Conservation (phyloP, 495 filamentous ascomycete genomes). For the Articulospora tetracladia region DNA sequence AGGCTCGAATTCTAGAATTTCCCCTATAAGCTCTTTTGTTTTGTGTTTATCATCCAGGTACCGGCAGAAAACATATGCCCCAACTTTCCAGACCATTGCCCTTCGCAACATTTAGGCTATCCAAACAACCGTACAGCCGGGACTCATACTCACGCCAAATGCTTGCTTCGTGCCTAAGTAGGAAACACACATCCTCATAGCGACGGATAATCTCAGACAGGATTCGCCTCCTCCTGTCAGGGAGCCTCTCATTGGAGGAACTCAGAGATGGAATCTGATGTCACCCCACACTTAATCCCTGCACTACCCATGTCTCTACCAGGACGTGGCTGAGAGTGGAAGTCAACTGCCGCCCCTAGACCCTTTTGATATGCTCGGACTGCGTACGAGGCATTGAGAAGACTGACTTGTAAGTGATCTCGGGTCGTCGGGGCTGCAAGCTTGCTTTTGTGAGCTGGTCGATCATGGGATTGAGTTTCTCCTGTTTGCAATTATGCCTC, state of each 20-base stretch:
- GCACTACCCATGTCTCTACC: neutral
- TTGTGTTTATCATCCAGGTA: no score
- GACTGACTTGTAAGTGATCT: neutral
- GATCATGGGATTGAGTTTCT: neutral
- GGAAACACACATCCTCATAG: neutral
- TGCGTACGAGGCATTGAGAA: no score
- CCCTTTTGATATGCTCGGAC: neutral
- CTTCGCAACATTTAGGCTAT: no score
- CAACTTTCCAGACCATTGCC: no score
- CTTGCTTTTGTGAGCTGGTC: neutral
- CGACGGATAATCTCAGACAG: neutral
- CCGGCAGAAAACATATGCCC: no score
- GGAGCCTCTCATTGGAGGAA: neutral
- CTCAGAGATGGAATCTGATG: neutral
- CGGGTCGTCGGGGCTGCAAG: neutral
- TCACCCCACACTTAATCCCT: neutral
- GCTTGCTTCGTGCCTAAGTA: no score
- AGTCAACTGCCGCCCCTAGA: neutral
- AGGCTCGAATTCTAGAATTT: no score
- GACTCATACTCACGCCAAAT: no score
- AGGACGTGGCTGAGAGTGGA: neutral
- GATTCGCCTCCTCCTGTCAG: neutral
- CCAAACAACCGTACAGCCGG: no score
- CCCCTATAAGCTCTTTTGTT: no score
- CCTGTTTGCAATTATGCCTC: neutral